phyloP scores from a whole-genome alignment of 2,329 filamentous ascomycete species.

The Microdochium trichocladiopsis region DNA sequence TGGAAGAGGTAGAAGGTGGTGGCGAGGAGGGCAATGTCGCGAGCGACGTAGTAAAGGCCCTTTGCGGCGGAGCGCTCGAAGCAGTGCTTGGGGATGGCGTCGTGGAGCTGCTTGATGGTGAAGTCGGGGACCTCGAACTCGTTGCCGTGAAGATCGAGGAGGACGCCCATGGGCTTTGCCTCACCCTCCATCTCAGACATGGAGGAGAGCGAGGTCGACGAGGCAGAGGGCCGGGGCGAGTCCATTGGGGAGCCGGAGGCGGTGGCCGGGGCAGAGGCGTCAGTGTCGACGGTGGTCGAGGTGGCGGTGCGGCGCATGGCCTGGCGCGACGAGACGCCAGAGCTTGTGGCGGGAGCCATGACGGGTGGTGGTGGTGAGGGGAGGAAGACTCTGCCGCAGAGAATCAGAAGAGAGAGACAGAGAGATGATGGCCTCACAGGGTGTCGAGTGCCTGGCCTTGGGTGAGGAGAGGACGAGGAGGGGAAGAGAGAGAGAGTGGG shows the following conservation, averaged over 20 bases:
- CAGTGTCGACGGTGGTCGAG: slow-evolving; percentile 29
- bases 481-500: background rate
- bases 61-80: slow-evolving; percentile 75
- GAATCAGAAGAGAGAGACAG: background rate
- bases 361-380: background rate
- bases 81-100: slow-evolving; percentile 97
- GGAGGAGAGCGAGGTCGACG: slow-evolving; percentile 88
- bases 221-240: slow-evolving; percentile 58
- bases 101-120: slow-evolving; percentile 94
- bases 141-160: slow-evolving; percentile 91
- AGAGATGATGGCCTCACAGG: background rate
- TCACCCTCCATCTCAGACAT: slow-evolving; percentile 59
- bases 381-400: background rate
- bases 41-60: slow-evolving; percentile 75
- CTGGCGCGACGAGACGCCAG: slow-evolving; percentile 29
- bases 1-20: slow-evolving; percentile 82
- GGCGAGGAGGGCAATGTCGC: slow-evolving; percentile 68
- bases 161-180: slow-evolving; percentile 44
- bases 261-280: slow-evolving; percentile 45
- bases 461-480: no score
- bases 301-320: slow-evolving; percentile 41
- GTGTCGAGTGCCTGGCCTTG: no score
- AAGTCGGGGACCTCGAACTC: slow-evolving; percentile 90
- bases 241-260: slow-evolving; percentile 51
- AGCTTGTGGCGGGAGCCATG: slow-evolving; percentile 40